Base-by-base conservation (phyloP, 139 green algal species). In the Gonium pectorale region DNA sequence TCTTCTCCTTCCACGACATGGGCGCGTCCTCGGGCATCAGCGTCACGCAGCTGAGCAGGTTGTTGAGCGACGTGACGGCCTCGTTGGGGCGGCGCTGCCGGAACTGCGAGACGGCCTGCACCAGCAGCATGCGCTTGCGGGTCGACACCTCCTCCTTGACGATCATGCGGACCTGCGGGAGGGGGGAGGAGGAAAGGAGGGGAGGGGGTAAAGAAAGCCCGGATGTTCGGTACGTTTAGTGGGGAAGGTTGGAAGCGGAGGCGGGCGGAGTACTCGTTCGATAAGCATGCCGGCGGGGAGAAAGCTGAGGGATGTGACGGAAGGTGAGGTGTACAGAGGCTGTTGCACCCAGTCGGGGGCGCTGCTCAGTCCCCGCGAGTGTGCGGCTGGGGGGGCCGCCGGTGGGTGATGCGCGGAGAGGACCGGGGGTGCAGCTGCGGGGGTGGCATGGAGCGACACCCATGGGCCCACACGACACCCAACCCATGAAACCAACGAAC, bases 101-200 rank as follows among this genome's bases (percentile, higher is more conserved):
- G 63, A 54, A 84, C 78, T 84, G 78, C 79, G 13, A 87, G 44
- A 90, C 83, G 7, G 87, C 92, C 92, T 96, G 93, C 77, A 99
- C 95, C 67, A 99, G 92, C 80, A 94, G 90, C 82, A 90, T 95
- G 59, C 93, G 93, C 85, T 93, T 95, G 74, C 92, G 92, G 2
- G 85, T 83, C 29, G 54, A 67, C 4, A 90, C 88, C 56, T 92
- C 62, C 86, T 96, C 93, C 67, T 91, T 92, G n/a, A 93, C 86
- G 74, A 95, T 90, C 67, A 79, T 71, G 22, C 87, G 49, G 26
- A 98, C 89, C 67, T 91, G 78, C 7, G 26, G 33, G 38, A 3
- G 56, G 74, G 15, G 2, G 74, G 74, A 5, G 37, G 22, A 71
- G 24, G 29, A 51, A 24, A 56, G 27, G 38, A 17, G 15, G 31